Evolutionary conservation across 108 stramenopile species (phyloP).

Genomic region (Mayamaea pseudoterrestris): DNA sequence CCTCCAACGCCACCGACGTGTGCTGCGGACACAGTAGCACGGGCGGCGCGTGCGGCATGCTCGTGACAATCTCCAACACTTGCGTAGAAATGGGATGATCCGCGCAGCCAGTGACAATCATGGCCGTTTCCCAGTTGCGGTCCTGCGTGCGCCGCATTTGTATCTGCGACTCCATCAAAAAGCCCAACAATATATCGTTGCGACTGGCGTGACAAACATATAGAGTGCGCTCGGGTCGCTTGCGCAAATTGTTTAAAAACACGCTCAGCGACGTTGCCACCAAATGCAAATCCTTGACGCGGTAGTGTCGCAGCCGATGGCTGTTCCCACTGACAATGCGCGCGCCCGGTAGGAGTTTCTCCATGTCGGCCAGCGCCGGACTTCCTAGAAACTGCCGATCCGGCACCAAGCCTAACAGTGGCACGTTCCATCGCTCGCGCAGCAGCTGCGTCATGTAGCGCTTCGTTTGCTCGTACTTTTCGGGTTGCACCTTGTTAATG

Average conservation of each 20-base stretch:
- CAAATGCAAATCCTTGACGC: slow-evolving; percentile 64
- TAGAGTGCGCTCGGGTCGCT: slow-evolving; percentile 62
- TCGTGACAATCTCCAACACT: slow-evolving; percentile 57
- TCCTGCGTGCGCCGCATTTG: slow-evolving; percentile 6
- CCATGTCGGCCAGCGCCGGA: slow-evolving; percentile 85
- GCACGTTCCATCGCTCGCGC: slow-evolving; percentile 75
- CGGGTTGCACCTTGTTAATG: slow-evolving; percentile 91
- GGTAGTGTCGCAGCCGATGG: slow-evolving; percentile 79
- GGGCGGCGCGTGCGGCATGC: slow-evolving; percentile 57
- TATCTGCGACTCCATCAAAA: slow-evolving; percentile 77
- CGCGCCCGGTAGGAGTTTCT: slow-evolving; percentile 56
- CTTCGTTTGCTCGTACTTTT: slow-evolving; percentile 83
- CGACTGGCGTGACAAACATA: slow-evolving; percentile 91
- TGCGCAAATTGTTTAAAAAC: slow-evolving; percentile 80
- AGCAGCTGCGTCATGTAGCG: slow-evolving; percentile 67
- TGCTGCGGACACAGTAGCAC: slow-evolving; percentile 36
- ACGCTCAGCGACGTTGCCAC: slow-evolving; percentile 78
- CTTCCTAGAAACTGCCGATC: slow-evolving; percentile 82
- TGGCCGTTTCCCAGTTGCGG: slow-evolving; percentile 53
- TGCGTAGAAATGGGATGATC: slow-evolving; percentile 50
- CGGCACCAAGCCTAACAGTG: slow-evolving; percentile 82
- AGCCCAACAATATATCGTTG: slow-evolving; percentile 42
- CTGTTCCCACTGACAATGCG: slow-evolving; percentile 57
- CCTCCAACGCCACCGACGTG: slow-evolving; percentile 68
- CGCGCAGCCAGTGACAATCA: slow-evolving; percentile 71